Evolutionary conservation across 345 rosid species (phyloP), one percentile per base, ranked within the genome.

Genomic region (Capsella bursapastoris): DNA sequence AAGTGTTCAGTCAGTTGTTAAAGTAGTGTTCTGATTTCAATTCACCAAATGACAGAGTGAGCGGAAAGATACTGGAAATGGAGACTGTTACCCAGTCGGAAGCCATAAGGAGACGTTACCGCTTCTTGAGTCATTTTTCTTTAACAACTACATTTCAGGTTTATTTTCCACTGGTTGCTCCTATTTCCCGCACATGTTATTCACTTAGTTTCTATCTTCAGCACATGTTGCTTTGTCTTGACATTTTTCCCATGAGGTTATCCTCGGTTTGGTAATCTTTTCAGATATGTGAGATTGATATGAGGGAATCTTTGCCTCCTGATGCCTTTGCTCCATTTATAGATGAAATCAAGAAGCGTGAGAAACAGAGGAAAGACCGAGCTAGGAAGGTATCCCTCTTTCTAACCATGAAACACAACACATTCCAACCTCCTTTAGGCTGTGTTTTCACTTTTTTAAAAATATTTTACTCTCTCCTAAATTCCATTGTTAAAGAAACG

Each of bases 281-380:
- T 71, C 90, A 94, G 97, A 89, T 94, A 68, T 90, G 98, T 81
- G 99, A 95, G 83, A 83, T 92, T 79, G 97, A 92, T 78, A 64
- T 95, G 84, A 87, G 81, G 79, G 89, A 78, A 56, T 58, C 84
- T 6, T 72, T 95, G 43, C 94, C 93, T 64, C 76, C 86, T 64
- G 88, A 80, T 41, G 87, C 96, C 1, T 74, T 90, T 82, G 66
- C 79, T 82, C 98, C 98, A 34, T 90, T 92, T 76, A 80, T 87
- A 80, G 94, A 87, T 78, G 99, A 92, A 83, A 92, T 89, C 50
- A 85, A 86, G 83, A 95, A 86, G 85, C 97, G 97, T 37, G 90
- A 85, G 51, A 86, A 80, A 83, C 92, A 82, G 78, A 79, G 99
- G 84, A 92, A 86, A 85, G 89, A 83, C 57, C 87, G 84, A 31